These are phyloP conservation scores for Paracoccidioides lutzii DNA, from an alignment of 2,329 filamentous ascomycete species.

Conservation along the genomic window DNA sequence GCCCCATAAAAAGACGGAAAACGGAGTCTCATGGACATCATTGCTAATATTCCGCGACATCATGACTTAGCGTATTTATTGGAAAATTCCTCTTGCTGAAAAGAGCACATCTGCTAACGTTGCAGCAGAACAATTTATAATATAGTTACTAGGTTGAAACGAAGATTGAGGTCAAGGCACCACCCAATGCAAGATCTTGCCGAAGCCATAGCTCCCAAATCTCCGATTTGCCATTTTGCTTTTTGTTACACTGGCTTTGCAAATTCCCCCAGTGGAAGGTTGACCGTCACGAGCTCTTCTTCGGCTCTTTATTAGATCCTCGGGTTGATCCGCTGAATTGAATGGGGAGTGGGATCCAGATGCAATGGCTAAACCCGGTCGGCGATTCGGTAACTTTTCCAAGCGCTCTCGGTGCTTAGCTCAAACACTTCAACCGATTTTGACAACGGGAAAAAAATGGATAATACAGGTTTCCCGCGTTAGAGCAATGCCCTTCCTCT, in stretches of 20 bases:
- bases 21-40: conserved; percentile 9
- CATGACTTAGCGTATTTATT: conserved; percentile 1
- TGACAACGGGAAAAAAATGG: not conserved
- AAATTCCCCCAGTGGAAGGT: too few species aligned
- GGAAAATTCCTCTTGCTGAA: not conserved
- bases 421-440: not conserved
- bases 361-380: not conserved
- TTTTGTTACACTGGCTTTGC: not conserved
- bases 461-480: too few species aligned
- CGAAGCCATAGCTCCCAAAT: not conserved
- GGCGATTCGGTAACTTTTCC: not conserved
- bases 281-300: too few species aligned
- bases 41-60: conserved; percentile 12
- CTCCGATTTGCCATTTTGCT: not conserved
- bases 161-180: not conserved
- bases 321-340: not conserved
- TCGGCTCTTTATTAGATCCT: not conserved
- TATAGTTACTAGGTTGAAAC: not conserved
- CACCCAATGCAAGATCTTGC: not conserved
- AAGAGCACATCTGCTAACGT: not conserved
- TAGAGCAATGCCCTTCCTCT: too few species aligned
- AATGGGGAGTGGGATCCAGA: not conserved
- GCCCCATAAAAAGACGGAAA: conserved; percentile 15
- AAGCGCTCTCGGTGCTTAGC: not conserved
- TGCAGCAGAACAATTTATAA: not conserved